Evolutionary conservation across 305 asterid species (phyloP).

Genomic region (Salvia sclarea): DNA sequence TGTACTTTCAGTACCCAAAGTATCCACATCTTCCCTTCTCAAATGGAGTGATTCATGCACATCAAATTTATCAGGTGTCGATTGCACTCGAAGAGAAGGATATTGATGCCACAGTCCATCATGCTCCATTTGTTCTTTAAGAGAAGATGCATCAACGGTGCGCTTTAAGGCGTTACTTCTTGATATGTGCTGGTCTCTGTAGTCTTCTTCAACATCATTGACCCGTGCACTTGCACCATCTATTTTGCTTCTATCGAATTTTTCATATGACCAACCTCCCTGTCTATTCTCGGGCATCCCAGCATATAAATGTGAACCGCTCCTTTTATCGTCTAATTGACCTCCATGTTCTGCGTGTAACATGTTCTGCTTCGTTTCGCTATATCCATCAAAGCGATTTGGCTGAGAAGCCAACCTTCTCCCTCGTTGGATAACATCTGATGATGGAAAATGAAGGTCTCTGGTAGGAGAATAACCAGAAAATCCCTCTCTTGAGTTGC

Average conservation of each 20-base stretch:
- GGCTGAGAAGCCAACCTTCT: slow-evolving; percentile 36
- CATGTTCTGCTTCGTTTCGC: slow-evolving; percentile 35
- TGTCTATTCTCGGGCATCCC: slow-evolving; percentile 39
- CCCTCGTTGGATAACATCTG: slow-evolving; percentile 32
- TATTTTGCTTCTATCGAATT: slow-evolving; percentile 32
- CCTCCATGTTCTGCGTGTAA: slow-evolving; percentile 35
- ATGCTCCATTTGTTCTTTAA: slow-evolving; percentile 34
- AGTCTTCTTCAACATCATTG: slow-evolving; percentile 43
- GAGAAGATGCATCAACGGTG: slow-evolving; percentile 39
- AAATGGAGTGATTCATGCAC: slow-evolving; percentile 28
- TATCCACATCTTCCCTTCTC: slow-evolving; percentile 39
- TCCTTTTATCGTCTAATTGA: slow-evolving; percentile 41
- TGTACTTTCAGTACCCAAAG: slow-evolving; percentile 38
- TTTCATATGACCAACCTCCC: slow-evolving; percentile 33
- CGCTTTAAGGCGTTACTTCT: slow-evolving; percentile 36
- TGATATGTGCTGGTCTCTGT: slow-evolving; percentile 34
- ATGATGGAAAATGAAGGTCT: slow-evolving; percentile 33
- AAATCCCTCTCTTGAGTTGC: slow-evolving; percentile 34
- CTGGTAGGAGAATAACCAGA: slow-evolving; percentile 33
- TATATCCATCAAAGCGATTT: slow-evolving; percentile 36
- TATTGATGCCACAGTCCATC: slow-evolving; percentile 37
- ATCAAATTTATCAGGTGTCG: slow-evolving; percentile 36
- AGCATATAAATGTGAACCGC: slow-evolving; percentile 39
- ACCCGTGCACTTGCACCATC: slow-evolving; percentile 29
- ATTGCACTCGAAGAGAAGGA: slow-evolving; percentile 33